These are phyloP conservation scores for Mycena belliarum DNA, from an alignment of 768 basidiomycete species.

Conservation along the genomic window DNA sequence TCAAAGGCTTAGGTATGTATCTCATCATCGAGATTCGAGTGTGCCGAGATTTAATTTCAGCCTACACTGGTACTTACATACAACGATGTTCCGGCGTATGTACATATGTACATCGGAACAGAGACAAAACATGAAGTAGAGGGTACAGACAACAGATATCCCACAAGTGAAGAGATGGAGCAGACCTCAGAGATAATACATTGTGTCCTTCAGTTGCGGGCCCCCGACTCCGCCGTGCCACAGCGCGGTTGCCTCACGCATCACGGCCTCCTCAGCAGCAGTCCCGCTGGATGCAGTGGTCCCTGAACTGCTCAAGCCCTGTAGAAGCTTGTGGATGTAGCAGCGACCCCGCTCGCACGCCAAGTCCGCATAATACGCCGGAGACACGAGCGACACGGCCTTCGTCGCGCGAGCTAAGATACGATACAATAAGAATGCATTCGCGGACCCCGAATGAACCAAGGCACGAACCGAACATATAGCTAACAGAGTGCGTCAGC, in stretches of 20 bases:
- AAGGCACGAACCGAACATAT: constrained; percentile 51
- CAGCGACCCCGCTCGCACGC: constrained; percentile 65
- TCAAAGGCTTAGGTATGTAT: no score
- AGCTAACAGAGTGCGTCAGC: constrained; percentile 70
- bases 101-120: no score
- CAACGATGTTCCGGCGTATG: no score
- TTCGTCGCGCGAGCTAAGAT: constrained; percentile 73
- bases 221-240: constrained; percentile 63
- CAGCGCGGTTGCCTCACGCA: constrained; percentile 49
- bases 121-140: no score
- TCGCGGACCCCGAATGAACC: background rate
- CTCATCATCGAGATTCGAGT: no score
- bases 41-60: no score
- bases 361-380: constrained; percentile 83
- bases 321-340: constrained; percentile 74
- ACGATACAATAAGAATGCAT: background rate
- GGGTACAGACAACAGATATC: no score
- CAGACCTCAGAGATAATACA: constrained; percentile 67
- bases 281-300: constrained; percentile 36
- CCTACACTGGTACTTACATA: no score
- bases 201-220: constrained; percentile 57
- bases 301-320: constrained; percentile 41
- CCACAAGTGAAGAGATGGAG: no score
- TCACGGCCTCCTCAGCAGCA: constrained; percentile 54
- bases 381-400: constrained; percentile 79